Evolutionary conservation across 163 green algal genomes (phyloP), one percentile per base, ranked within the genome.

Genomic region (Chlamydomonas reinhardtii): DNA sequence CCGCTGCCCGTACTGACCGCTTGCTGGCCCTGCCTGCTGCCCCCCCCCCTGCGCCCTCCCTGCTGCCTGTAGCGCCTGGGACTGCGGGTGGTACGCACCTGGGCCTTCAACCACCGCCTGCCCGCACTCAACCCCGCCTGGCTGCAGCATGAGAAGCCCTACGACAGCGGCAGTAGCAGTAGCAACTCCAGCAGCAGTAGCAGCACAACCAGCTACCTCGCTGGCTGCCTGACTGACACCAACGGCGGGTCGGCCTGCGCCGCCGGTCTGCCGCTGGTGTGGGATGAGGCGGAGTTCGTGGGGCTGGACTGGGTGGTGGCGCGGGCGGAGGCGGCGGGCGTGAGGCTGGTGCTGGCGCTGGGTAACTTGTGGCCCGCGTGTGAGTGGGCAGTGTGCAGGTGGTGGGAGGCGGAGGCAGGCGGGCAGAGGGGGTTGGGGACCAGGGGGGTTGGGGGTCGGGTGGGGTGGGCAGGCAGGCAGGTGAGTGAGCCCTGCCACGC

Each of bases 361-460:
- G 86, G 86, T 9, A 90, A 91, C 87, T 54, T 93, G 59, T 93
- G 90, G 90, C 66, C 83, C 32, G 79, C 84, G 9, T 91, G 59
- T 66, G 59, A 66, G 59, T 11, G 17, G 56, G 19, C 59, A 24
- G 59, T 15, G 14, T 31, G 59, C 9, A 1, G 17, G 56, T 24
- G 22, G 25, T 65, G 24, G 24, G 59, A 2, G 59, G 20, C 5
- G 22, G 56, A 11, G 11, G 48, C 48, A 14, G 48, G 48, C 48
- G 12, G 11, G 48, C 6, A 19, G 48, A 2, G 48, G 11, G 48
- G 48, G 48, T 9, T 17, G 48, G 48, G 48, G 48, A 16, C 6
- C 43, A 54, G n/a, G n/a, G n/a, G n/a, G n/a, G n/a, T n/a, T n/a
- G n/a, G n/a, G n/a, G n/a, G n/a, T n/a, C n/a, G n/a, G n/a, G n/a